Evolutionary conservation across 2,329 filamentous ascomycete species (phyloP), one percentile per base, ranked within the genome.

Genomic region (Epichloe coenophiala): DNA sequence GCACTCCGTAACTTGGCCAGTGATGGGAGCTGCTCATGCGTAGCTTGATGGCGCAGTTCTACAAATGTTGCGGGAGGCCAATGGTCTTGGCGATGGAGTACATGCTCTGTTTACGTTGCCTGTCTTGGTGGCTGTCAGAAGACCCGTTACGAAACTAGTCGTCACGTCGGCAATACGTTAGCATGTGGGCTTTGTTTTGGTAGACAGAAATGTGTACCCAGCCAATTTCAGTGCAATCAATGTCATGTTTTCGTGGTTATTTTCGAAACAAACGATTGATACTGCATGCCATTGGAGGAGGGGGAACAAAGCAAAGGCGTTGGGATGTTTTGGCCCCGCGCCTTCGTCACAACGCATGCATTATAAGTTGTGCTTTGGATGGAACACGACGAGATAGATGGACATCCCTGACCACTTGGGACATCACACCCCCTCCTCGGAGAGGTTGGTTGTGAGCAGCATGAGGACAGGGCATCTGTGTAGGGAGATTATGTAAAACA

Each of bases 1-100:
- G 85, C 85, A 37, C 75, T 75, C 48, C 88, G 78, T 54, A 96
- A 71, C 55, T 88, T 81, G 9, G 78, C 74, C 49, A 95, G 71
- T 1, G 83, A 82, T 0, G 90, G 90, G 51, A 95, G 71, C 62
- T 89, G 86, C 65, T 94, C 87, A 65, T 97, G 90, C 40, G 89
- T 94, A 42, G 86, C 87, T 68, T 94, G 86, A 65, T 96, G 90
- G 44, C 90, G 80, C 52, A 94, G 73, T 71, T 95, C 89, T 49
- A 96, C 88, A 65, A 95, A 94, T 0, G 84, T 83, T 0, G 83
- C 80, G 0, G 85, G 51, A 89, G 68, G 0, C 78, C 81, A 51
- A 88, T 78, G 39, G 75, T 79, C 63, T 78, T 81, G 53, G 83
- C 84, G 23, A 84, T 73, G 41, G 77, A 75, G 65, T 86, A 84